A percentile compares a stretch with the other conserved stretches of the same genome.
Conservation (phyloP, 2,329 filamentous ascomycete genomes). For the Venturiaceae sp. region DNA sequence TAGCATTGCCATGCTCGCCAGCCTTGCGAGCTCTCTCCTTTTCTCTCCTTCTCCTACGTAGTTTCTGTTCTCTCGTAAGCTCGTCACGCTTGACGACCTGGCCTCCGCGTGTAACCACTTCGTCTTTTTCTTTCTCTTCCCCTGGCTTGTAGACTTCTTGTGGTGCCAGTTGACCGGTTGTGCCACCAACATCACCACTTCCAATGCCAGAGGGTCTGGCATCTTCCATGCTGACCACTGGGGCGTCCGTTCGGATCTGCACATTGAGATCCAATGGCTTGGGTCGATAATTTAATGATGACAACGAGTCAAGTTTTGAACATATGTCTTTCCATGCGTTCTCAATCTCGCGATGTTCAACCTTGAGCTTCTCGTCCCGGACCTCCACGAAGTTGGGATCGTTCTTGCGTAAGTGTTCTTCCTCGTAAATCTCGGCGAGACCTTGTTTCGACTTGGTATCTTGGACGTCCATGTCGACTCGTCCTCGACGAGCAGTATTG, state of each 20-base stretch:
- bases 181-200: conserved; percentile 53
- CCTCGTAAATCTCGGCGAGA: conserved; percentile 87
- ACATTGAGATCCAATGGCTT: conserved; percentile 73
- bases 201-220: conserved; percentile 71
- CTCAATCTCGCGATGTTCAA: conserved; percentile 76
- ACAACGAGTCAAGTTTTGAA: conserved; percentile 75
- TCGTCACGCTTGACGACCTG: conserved; percentile 73
- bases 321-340: conserved; percentile 73
- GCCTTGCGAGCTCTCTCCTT: conserved; percentile 78
- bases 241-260: conserved; percentile 80
- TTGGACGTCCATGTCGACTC: conserved; percentile 60
- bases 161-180: conserved; percentile 67
- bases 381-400: conserved; percentile 76
- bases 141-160: conserved; percentile 89
- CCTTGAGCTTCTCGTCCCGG: conserved; percentile 70
- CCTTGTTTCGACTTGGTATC: conserved; percentile 81
- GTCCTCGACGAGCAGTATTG: conserved; percentile 55
- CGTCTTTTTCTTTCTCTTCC: conserved; percentile 55
- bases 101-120: conserved; percentile 70
- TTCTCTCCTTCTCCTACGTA: conserved; percentile 63
- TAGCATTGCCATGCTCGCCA: conserved; percentile 31
- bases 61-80: conserved; percentile 79
- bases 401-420: conserved; percentile 70
- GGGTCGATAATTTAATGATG: conserved; percentile 91
- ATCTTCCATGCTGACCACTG: conserved; percentile 91